Evolutionary conservation across 176 grass and related monocot species (phyloP).

Genomic region (Musa itinerans): DNA sequence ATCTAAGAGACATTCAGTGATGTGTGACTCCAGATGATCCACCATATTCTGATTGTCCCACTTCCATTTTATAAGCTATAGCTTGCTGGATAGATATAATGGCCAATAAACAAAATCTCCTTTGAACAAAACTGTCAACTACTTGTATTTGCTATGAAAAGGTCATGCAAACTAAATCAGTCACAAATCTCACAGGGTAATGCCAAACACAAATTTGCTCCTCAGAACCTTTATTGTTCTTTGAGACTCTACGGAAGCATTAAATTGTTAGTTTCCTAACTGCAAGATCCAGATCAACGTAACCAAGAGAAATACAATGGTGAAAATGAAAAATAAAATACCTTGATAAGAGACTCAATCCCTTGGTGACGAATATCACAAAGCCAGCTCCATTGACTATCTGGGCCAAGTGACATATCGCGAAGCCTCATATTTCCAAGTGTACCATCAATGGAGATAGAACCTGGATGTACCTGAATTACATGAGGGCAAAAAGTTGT

Average conservation of each 20-base stretch:
- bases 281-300: not conserved
- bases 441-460: conserved; percentile 75
- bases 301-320: not conserved
- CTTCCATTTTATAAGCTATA: not conserved
- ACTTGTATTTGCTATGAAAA: not conserved
- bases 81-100: not conserved
- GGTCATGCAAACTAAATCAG: not conserved
- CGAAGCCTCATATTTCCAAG: conserved; percentile 92
- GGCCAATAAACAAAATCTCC: too few species aligned
- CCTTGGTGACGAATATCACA: conserved; percentile 83
- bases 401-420: conserved; percentile 87
- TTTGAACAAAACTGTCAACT: too few species aligned
- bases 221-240: not conserved
- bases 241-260: not conserved
- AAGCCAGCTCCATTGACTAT: conserved; percentile 91
- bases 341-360: conserved; percentile 93
- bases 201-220: not conserved
- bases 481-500: not conserved
- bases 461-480: conserved; percentile 76
- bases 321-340: conserved; percentile 18
- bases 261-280: not conserved
- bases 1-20: too few species aligned
- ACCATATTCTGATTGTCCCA: not conserved
- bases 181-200: not conserved
- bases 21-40: too few species aligned